phyloP scores from a whole-genome alignment of 2,329 filamentous ascomycete species.

The Aspergillus terreus region DNA sequence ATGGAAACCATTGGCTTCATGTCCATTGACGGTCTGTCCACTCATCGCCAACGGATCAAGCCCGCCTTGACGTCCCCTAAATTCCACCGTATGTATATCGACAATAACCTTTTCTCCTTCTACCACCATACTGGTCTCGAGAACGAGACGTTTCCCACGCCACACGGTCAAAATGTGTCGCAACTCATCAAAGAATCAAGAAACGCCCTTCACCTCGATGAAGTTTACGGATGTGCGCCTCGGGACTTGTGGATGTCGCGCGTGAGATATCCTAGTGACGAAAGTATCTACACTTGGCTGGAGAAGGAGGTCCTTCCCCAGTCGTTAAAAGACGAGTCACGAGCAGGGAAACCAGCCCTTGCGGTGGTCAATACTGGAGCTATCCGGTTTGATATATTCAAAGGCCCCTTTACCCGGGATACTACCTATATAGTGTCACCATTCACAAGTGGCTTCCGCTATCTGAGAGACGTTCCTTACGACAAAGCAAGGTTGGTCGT shows the following conservation, averaged over 20 bases:
- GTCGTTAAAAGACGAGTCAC: constrained; percentile 55
- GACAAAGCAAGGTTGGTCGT: constrained; percentile 66
- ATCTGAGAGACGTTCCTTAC: constrained; percentile 78
- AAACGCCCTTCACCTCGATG: constrained; percentile 66
- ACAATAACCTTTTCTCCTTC: constrained; percentile 85
- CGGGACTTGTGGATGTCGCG: constrained; percentile 77
- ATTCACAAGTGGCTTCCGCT: constrained; percentile 75
- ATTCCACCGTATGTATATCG: constrained; percentile 81
- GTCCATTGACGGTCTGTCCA: constrained; percentile 68
- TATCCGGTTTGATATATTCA: constrained; percentile 92
- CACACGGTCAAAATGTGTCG: constrained; percentile 69
- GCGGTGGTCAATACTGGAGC: constrained; percentile 85
- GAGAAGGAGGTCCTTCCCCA: constrained; percentile 70
- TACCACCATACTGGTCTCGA: constrained; percentile 76
- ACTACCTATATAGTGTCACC: constrained; percentile 82
- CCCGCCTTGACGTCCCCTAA: constrained; percentile 39
- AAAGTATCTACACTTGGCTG: constrained; percentile 80
- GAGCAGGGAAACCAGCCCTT: constrained; percentile 59
- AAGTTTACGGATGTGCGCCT: constrained; percentile 78
- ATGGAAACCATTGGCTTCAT: constrained; percentile 95
- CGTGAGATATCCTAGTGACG: constrained; percentile 65
- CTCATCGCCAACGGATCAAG: constrained; percentile 31
- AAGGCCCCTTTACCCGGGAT: constrained; percentile 85
- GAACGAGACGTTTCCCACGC: constrained; percentile 68
- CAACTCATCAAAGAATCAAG: constrained; percentile 66